Evolutionary conservation across 306 rosid genomes (phyloP).

Genomic region (Fagus sylvatica): DNA sequence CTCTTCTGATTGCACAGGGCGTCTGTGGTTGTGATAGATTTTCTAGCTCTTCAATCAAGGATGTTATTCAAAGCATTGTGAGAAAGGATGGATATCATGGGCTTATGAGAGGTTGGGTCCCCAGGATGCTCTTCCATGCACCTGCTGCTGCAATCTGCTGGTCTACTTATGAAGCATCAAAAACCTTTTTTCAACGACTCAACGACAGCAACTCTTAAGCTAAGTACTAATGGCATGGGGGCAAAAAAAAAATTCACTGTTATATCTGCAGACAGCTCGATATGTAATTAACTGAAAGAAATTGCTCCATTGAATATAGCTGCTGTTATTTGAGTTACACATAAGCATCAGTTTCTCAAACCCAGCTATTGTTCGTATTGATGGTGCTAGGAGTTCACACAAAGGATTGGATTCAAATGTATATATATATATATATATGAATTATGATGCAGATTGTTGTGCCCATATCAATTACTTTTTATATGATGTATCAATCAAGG

Average conservation of each 20-base stretch:
- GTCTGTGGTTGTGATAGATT: conserved; percentile 53
- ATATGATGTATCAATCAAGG: neutral
- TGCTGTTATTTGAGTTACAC: neutral
- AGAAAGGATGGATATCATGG: conserved; percentile 52
- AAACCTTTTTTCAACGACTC: conserved; percentile 46
- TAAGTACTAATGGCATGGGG: neutral
- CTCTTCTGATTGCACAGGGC: conserved; percentile 33
- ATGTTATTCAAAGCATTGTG: conserved; percentile 38
- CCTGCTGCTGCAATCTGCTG: conserved; percentile 73
- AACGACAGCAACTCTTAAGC: conserved; percentile 6
- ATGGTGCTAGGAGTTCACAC: neutral
- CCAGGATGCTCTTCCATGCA: conserved; percentile 64
- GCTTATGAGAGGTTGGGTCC: conserved; percentile 47
- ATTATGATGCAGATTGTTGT: neutral
- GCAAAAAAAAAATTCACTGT: neutral
- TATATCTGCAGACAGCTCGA: neutral
- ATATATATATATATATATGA: neutral
- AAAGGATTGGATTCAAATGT: neutral
- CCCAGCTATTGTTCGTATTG: neutral
- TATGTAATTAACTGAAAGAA: neutral
- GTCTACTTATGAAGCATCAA: conserved; percentile 65
- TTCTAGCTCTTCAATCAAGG: conserved; percentile 43
- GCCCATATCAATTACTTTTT: neutral
- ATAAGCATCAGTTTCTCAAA: neutral
- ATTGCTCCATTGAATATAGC: neutral